Evolutionary conservation across 2,329 filamentous ascomycete species (phyloP), one percentile per base, ranked within the genome.

Genomic region (Phyllosticta citriasiana): DNA sequence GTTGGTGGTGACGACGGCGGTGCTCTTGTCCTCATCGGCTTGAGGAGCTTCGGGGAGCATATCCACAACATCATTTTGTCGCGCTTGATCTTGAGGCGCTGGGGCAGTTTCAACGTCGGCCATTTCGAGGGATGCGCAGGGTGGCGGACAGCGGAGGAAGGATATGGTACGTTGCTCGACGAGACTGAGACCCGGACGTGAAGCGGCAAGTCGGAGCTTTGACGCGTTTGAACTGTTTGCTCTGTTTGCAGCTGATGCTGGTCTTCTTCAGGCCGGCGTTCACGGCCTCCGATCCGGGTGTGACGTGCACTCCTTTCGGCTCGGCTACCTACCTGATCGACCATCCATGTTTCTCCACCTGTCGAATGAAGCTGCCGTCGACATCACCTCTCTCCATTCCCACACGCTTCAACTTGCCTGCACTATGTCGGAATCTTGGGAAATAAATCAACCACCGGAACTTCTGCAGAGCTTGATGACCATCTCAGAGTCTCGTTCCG

Each of bases 1-100:
- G 64, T 74, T 70, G 59, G 68, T 66, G 16, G 69, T 65, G 56
- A 71, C 68, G 24, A 69, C 63, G 26, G 66, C 63, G 19, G 60
- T 54, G 27, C 58, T 59, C 24, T 62, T 56, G 14, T 64, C 61
- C 26, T 60, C 57, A 19, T 62, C 64, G 54, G 1, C 14, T 47
- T 16, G 40, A n/a, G 40, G 16, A 5, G 40, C 40, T 47, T 56
- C 57, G 16, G 60, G 47, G 24, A 56, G 55, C 7, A 59, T 54
- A 14, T 55, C 25, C 12, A 50, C 53, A 9, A 55, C 53, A 14
- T 57, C 59, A 16, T 40, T 60, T 7, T 60, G 25, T 35, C 27
- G 33, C 26, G 22, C 35, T 4, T 7, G 35, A 47, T 47, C 54
- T 2, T 40, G 35, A 9, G 35, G 25, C 10, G 40, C 8, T 26